Conservation (phyloP, 2,329 filamentous ascomycete genomes). For the Acarospora socialis region DNA sequence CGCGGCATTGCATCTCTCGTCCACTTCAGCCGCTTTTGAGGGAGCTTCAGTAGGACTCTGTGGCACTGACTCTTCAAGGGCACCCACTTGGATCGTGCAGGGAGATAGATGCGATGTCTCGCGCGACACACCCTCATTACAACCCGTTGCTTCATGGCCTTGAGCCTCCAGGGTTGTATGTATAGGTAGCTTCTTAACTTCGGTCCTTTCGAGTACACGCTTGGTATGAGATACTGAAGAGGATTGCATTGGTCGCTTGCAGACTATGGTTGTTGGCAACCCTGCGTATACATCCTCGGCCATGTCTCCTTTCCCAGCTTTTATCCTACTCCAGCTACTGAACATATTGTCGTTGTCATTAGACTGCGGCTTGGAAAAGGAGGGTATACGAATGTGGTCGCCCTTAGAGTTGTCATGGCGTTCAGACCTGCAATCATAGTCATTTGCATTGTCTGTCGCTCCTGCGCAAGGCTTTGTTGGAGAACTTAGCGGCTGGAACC, state of each 20-base stretch:
- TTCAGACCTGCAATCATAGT: no score
- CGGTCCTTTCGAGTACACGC: no score
- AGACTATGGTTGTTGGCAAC: neutral
- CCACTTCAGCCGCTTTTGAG: neutral
- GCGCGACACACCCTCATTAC: no score
- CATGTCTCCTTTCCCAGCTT: conserved; percentile 19
- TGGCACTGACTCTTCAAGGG: conserved; percentile 6
- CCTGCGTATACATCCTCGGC: conserved; percentile 14
- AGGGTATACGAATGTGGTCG: neutral
- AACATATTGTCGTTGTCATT: conserved; percentile 16
- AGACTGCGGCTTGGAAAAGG: neutral
- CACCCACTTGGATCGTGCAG: no score
- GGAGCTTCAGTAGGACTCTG: conserved; percentile 2
- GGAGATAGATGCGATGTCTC: no score
- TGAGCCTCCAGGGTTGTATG: no score
- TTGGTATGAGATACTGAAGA: no score
- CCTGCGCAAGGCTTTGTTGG: no score
- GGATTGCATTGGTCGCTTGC: neutral
- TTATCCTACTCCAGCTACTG: conserved; percentile 28
- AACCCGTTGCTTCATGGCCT: no score
- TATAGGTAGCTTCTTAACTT: no score
- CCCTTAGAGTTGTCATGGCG: conserved; percentile 8
- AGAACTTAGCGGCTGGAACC: no score
- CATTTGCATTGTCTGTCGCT: no score
- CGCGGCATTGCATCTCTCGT: conserved; percentile 9